phyloP scores from a whole-genome alignment of 1,139 yeast species.

The Kluyveromyces marxianus region DNA sequence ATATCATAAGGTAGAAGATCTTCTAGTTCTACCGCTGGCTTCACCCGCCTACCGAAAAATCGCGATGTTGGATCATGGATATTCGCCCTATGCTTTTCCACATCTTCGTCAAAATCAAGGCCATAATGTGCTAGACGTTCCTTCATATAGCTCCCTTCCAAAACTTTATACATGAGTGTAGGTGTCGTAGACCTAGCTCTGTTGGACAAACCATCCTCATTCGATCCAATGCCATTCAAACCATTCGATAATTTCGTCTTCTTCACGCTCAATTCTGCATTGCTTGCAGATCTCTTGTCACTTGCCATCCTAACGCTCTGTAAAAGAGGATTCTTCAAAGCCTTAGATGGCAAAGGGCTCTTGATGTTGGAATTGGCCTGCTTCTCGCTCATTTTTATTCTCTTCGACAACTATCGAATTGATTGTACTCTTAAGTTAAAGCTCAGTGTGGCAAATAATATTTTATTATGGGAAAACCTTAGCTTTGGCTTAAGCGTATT shows the following conservation, averaged over 20 bases:
- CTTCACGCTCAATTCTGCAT: conserved; percentile 17
- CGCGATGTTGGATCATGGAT: conserved; percentile 46
- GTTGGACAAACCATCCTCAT: not conserved
- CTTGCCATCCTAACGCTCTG: conserved; percentile 13
- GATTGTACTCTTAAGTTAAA: not conserved
- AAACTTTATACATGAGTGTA: conserved; percentile 11
- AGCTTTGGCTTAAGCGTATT: no score
- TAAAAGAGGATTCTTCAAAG: conserved; percentile 13
- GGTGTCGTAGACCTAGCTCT: conserved; percentile 26
- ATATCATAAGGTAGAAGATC: conserved; percentile 67
- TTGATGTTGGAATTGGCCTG: conserved; percentile 11
- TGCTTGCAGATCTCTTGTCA: conserved; percentile 17
- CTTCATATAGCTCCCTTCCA: conserved; percentile 17
- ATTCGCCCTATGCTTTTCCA: conserved; percentile 34
- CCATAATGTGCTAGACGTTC: conserved; percentile 43
- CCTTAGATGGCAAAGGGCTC: conserved; percentile 24
- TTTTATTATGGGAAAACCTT: not conserved
- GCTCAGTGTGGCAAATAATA: not conserved
- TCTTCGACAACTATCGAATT: not conserved
- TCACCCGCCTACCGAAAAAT: conserved; percentile 45
- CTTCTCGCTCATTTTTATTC: not conserved
- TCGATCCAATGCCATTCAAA: not conserved
- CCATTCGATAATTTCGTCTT: conserved; percentile 11
- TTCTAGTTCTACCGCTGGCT: conserved; percentile 54
- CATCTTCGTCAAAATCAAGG: conserved; percentile 51